phyloP scores from a whole-genome alignment of 2,329 filamentous ascomycete genomes.

The Pseudogymnoascus sp. region DNA sequence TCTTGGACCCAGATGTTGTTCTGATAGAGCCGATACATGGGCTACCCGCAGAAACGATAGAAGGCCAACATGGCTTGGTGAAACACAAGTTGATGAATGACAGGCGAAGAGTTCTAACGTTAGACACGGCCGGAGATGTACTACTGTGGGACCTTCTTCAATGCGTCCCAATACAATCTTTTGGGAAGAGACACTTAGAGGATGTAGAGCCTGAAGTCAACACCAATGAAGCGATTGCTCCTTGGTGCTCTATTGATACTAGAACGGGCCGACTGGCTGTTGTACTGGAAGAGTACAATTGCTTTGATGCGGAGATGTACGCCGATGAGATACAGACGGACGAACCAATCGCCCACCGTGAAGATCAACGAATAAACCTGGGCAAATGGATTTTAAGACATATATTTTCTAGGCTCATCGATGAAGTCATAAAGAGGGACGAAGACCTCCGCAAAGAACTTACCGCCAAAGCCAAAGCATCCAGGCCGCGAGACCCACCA shows the following conservation, averaged over 20 bases:
- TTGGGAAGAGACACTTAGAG: constrained; percentile 87
- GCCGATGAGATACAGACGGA: constrained; percentile 75
- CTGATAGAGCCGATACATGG: constrained; percentile 55
- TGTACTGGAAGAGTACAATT: constrained; percentile 85
- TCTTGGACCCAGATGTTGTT: constrained; percentile 40
- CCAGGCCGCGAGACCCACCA: background rate
- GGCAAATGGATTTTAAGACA: constrained; percentile 95
- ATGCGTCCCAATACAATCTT: constrained; percentile 83
- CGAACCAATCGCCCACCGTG: constrained; percentile 70
- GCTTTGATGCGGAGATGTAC: constrained; percentile 96
- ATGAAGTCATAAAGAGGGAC: constrained; percentile 82
- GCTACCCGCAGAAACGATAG: constrained; percentile 70
- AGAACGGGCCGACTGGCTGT: constrained; percentile 87
- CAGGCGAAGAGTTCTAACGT: constrained; percentile 74
- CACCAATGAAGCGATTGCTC: constrained; percentile 78
- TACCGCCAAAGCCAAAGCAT: constrained; percentile 49
- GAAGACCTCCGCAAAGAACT: constrained; percentile 61
- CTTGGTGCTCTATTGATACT: constrained; percentile 94
- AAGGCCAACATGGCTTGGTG: constrained; percentile 89
- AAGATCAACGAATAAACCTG: constrained; percentile 93
- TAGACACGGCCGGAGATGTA: constrained; percentile 92
- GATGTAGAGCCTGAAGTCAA: constrained; percentile 84
- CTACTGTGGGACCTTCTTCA: constrained; percentile 87
- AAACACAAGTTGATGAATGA: constrained; percentile 92
- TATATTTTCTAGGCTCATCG: constrained; percentile 79